phyloP scores from a whole-genome alignment of 1,139 yeast species.

The Suhomyces wounanorum region DNA sequence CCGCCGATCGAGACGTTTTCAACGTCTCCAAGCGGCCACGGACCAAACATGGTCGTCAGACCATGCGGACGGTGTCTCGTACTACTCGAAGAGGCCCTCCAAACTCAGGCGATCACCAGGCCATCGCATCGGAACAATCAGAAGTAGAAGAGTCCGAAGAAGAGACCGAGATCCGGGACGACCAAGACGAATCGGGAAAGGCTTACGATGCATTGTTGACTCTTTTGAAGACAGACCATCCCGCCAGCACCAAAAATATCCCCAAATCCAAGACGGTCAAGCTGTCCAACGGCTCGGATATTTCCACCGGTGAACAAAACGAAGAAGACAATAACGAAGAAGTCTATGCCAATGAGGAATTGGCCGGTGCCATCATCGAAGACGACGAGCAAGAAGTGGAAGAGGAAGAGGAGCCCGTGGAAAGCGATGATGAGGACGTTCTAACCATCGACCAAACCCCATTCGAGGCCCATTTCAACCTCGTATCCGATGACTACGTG shows the following conservation, averaged over 20 bases:
- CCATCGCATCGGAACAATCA: slow-evolving; percentile 14
- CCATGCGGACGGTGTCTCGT: slow-evolving; percentile 59
- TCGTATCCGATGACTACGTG: slow-evolving; percentile 46
- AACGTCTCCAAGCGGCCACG: slow-evolving; percentile 16
- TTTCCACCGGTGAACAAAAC: neutral
- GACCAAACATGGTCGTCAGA: slow-evolving; percentile 58
- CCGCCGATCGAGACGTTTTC: neutral
- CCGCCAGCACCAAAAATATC: slow-evolving; percentile 18
- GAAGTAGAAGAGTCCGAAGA: slow-evolving; percentile 12
- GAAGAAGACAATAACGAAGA: slow-evolving; percentile 11
- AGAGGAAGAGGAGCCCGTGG: slow-evolving; percentile 26
- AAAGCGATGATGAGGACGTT: slow-evolving; percentile 27
- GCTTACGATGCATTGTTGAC: slow-evolving; percentile 81
- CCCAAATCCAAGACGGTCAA: slow-evolving; percentile 9
- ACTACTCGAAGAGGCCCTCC: slow-evolving; percentile 43
- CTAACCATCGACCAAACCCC: slow-evolving; percentile 51
- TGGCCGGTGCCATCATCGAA: slow-evolving; percentile 20
- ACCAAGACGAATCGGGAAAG: slow-evolving; percentile 36
- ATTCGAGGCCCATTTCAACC: slow-evolving; percentile 74
- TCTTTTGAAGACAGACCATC: slow-evolving; percentile 58
- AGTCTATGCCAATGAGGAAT: slow-evolving; percentile 36
- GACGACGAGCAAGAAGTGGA: slow-evolving; percentile 37
- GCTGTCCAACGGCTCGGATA: neutral
- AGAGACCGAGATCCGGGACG: slow-evolving; percentile 17
- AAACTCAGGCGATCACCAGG: neutral